Evolutionary conservation across 495 filamentous ascomycete species (phyloP).

Genomic region (Hypoxylon lienhwacheense): DNA sequence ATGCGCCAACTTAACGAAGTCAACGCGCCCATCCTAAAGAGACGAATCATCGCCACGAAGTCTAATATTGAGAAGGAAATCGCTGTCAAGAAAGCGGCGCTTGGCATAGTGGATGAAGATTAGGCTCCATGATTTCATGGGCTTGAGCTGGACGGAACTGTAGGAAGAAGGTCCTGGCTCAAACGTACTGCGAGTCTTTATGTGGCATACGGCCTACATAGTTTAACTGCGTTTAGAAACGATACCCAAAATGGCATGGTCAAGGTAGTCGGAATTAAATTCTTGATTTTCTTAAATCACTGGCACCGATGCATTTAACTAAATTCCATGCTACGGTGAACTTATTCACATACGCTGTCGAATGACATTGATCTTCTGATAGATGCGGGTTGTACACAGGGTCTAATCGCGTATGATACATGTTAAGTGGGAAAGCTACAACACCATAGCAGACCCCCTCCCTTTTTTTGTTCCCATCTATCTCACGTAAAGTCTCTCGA

Average conservation of each 20-base stretch:
- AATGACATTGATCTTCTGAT: neutral
- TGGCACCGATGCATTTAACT: neutral
- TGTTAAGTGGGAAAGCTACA: conserved; percentile 15
- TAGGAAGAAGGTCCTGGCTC: neutral
- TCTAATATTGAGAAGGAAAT: conserved; percentile 61
- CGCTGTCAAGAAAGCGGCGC: conserved; percentile 57
- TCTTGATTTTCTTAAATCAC: no score
- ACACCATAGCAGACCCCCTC: no score
- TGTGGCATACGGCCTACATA: no score
- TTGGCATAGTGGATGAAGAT: conserved; percentile 53
- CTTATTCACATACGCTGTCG: neutral
- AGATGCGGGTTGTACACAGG: conserved; percentile 15
- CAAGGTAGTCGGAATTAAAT: no score
- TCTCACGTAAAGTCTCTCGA: neutral
- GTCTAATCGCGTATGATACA: conserved; percentile 18
- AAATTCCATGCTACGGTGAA: neutral
- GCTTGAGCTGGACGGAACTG: neutral
- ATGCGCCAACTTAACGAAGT: conserved; percentile 44
- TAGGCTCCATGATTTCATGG: conserved; percentile 28
- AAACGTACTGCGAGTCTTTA: neutral
- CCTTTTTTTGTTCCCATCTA: neutral
- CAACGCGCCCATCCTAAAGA: conserved; percentile 53
- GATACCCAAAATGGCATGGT: no score
- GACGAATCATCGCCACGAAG: conserved; percentile 45
- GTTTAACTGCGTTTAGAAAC: no score